phyloP scores from a whole-genome alignment of 345 rosid species.

The Trapa incisa region DNA sequence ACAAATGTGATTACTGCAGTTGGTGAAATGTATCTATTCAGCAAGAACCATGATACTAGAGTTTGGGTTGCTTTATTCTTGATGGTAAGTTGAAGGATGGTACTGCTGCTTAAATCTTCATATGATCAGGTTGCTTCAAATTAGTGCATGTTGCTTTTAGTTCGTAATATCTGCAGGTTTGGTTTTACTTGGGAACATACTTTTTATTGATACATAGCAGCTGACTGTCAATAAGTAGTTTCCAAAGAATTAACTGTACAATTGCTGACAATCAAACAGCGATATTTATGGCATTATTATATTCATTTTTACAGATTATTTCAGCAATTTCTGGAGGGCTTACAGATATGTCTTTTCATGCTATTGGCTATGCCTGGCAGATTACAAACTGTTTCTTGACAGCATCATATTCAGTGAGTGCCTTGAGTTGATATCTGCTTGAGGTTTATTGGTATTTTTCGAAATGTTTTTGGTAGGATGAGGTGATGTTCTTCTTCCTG shows the following conservation, averaged over 20 bases:
- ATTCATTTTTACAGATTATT: slow-evolving; percentile 38
- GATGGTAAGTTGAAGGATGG: slow-evolving; percentile 46
- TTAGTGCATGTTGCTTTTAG: not conserved
- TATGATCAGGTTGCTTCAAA: not conserved
- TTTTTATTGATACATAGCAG: not conserved
- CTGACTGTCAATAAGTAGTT: not conserved
- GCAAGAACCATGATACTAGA: slow-evolving; percentile 78
- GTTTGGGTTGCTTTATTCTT: slow-evolving; percentile 95
- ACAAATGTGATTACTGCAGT: slow-evolving; percentile 92
- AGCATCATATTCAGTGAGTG: slow-evolving; percentile 90
- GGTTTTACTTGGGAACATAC: not conserved
- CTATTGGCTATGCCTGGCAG: slow-evolving; percentile 94
- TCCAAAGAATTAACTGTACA: not conserved
- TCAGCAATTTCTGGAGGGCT: slow-evolving; percentile 96
- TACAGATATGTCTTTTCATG: slow-evolving; percentile 82
- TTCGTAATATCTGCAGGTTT: not conserved
- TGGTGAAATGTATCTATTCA: slow-evolving; percentile 94
- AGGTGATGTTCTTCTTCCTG: not conserved
- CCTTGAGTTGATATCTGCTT: not conserved
- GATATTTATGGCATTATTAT: not conserved
- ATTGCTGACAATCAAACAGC: not conserved
- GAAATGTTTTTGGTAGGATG: not conserved
- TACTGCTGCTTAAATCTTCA: not conserved
- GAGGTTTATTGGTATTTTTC: not conserved
- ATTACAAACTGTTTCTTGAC: slow-evolving; percentile 78